Base-by-base conservation (phyloP, 1,139 yeast species). In the Taphrina confusa region DNA sequence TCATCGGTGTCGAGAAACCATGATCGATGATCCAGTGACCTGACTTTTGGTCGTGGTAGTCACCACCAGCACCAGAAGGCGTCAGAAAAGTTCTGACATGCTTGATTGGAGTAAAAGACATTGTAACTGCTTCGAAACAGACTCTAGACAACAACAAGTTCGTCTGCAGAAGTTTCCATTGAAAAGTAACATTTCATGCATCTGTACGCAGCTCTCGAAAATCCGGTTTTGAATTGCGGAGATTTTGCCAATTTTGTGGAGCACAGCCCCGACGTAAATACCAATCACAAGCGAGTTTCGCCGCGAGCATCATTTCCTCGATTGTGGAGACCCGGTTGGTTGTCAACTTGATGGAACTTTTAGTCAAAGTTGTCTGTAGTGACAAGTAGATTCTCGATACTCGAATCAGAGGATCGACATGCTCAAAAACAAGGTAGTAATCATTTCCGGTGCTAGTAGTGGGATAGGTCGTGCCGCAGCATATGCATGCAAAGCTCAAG, bases 1-100 rank as follows among this genome's bases (percentile, higher is more conserved):
- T 20, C 52, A 47, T 47, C n/a, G 52, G 52, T 12, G 52, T 47
- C 20, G 52, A 47, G 28, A 47, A 47, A 4, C 42, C 52, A 47
- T 34, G 39, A 33, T 47, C 42, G 4, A 47, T 33, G 42, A 47
- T 47, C 81, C 81, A 78, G 66, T 78, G 81, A 20, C 80, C 80
- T 37, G 71, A 68, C 49, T 70, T 76, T 49, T 77, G 80, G 67
- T 78, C 76, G 65, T 78, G 81, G 67, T 78, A 78, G 66, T 78
- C 81, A 60, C 80, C 81, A 61, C 80, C 80, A 60, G 75, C 71
- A 42, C 80, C 80, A 64, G 74, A 75, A 44, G 77, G 71, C 36
- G 77, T 67, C 49, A 77, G 70, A 68, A 70, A 78, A 36, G 80
- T 77, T 61, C 73, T 75, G 50, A 78, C 72, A 54, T 71, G 71